These are phyloP conservation scores for Lipomyces lipofer DNA, from an alignment of 805 yeast genomes.

Conservation along the genomic window DNA sequence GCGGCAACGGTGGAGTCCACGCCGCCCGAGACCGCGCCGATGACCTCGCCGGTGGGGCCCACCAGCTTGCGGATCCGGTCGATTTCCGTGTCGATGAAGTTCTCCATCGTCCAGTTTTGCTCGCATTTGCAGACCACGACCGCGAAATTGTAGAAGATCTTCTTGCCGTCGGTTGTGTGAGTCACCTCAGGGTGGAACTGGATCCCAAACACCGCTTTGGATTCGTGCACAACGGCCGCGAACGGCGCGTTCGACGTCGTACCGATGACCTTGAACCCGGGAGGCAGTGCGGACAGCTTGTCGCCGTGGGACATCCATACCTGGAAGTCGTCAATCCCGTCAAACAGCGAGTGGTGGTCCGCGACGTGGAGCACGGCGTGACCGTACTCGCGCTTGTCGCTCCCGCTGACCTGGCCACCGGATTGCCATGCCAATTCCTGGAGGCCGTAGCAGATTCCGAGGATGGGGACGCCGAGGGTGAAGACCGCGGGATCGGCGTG, in stretches of 20 bases:
- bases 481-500: slow-evolving; percentile 95
- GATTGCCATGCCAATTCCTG: slow-evolving; percentile 99
- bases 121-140: slow-evolving; percentile 81
- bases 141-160: slow-evolving; percentile 86
- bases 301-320: slow-evolving; percentile 99
- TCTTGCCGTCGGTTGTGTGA: slow-evolving; percentile 89
- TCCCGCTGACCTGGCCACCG: slow-evolving; percentile 83
- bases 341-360: slow-evolving; percentile 63
- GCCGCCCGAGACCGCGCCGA: slow-evolving; percentile 99
- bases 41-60: slow-evolving; percentile 97
- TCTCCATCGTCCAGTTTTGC: slow-evolving; percentile 97
- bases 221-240: slow-evolving; percentile 84
- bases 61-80: slow-evolving; percentile 86
- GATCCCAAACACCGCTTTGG: slow-evolving; percentile 80
- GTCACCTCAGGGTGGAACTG: slow-evolving; percentile 99
- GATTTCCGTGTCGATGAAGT: slow-evolving; percentile 95
- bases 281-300: slow-evolving; percentile 86
- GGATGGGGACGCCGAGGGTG: slow-evolving; percentile 85
- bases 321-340: slow-evolving; percentile 87
- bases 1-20: slow-evolving; percentile 99
- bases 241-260: slow-evolving; percentile 91
- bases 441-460: slow-evolving; percentile 99
- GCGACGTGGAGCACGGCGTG: slow-evolving; percentile 81
- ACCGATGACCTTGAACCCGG: slow-evolving; percentile 85
- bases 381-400: slow-evolving; percentile 97